Base-by-base conservation (phyloP, 768 basidiomycete species). In the Kwoniella bestiolae region DNA sequence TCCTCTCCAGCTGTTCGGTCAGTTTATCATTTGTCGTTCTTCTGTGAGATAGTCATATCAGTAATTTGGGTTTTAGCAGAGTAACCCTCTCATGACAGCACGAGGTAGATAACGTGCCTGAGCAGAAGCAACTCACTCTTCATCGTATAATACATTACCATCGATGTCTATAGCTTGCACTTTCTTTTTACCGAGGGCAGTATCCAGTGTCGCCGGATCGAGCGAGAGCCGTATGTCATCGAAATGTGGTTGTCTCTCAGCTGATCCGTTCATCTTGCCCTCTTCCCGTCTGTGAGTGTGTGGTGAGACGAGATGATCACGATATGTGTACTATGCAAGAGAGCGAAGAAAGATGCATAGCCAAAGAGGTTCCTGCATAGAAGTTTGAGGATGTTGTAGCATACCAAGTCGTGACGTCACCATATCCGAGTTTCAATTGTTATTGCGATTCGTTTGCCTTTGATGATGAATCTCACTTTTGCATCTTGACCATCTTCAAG, bases 1-100 rank as follows among this genome's bases (percentile, higher is more conserved):
- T 67, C 26, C 74, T 35, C 28, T 67, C 71, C 3, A 78, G 60
- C 31, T 63, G 50, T 34, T 70, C 69, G 3, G 72, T 69, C 29
- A 76, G 57, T 45, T 71, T 67, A 14, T 65, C 63, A 8, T 60
- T 60, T 8, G 72, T 57, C n/a, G 58, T 63, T 55, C 63, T 68
- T 6, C 67, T 74, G 56, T 49, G 25, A 23, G 14, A 21, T 1
- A 25, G 46, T 31, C 29, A 55, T 16, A 31, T 12, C 25, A 38
- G 16, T 25, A 1, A 32, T 23, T 9, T 18, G 29, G 16, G 41
- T 28, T 8, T 23, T 3, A n/a, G n/a, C n/a, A n/a, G n/a, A n/a
- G n/a, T n/a, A n/a, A n/a, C n/a, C n/a, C n/a, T n/a, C n/a, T n/a
- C n/a, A n/a, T n/a, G n/a, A n/a, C n/a, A n/a, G n/a, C n/a, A n/a